Evolutionary conservation across 257 asterid genomes (phyloP).

Genomic region (Solanum raphanifolium): DNA sequence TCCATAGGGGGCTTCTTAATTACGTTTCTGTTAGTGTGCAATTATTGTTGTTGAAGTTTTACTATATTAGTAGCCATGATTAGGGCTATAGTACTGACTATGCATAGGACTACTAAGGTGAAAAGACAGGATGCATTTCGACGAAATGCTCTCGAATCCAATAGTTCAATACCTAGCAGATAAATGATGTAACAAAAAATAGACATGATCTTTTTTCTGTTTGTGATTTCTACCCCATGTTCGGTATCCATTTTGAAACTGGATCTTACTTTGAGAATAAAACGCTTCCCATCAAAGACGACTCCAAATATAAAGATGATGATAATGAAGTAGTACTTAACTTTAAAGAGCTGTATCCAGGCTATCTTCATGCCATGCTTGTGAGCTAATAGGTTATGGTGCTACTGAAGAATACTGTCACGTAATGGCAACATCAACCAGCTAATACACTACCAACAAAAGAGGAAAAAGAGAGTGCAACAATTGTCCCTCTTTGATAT

Average conservation of each 20-base stretch:
- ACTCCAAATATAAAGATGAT: neutral
- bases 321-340: neutral
- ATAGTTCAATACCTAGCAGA: neutral
- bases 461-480: neutral
- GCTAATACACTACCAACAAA: neutral
- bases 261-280: neutral
- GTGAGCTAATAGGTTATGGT: neutral
- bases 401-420: neutral
- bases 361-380: neutral
- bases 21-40: neutral
- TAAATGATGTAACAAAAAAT: neutral
- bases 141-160: no score
- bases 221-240: no score
- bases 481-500: neutral
- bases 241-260: neutral
- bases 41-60: neutral
- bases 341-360: neutral
- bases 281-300: neutral
- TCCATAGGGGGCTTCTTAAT: neutral
- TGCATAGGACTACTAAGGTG: no score
- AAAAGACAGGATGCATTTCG: no score
- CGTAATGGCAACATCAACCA: conserved; percentile 4
- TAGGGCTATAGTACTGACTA: no score
- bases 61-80: no score
- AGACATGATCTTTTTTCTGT: neutral